phyloP scores from a whole-genome alignment of 768 basidiomycete species.

The Termitomyces sp. region DNA sequence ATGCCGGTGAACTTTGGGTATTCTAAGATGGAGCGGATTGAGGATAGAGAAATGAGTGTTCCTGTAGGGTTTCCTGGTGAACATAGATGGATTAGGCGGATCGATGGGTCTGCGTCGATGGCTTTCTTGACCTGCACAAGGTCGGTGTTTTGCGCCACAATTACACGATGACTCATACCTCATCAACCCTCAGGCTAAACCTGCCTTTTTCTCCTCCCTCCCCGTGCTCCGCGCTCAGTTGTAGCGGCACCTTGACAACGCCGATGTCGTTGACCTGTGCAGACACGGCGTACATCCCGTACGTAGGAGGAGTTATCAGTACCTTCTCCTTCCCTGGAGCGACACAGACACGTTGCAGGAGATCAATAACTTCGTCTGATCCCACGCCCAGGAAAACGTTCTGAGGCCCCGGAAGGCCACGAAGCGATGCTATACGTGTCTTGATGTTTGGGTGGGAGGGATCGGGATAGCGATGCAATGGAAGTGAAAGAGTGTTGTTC shows the following conservation, averaged over 20 bases:
- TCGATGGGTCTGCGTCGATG: slow-evolving; percentile 61
- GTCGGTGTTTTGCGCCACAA: background rate
- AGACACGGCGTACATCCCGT: slow-evolving; percentile 95
- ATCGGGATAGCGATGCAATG: slow-evolving; percentile 90
- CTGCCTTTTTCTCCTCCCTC: slow-evolving; percentile 68
- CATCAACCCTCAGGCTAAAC: slow-evolving; percentile 71
- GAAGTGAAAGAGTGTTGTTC: slow-evolving; percentile 35
- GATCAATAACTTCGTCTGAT: slow-evolving; percentile 93
- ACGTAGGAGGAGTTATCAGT: slow-evolving; percentile 89
- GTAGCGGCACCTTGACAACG: slow-evolving; percentile 70
- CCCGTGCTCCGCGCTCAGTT: slow-evolving; percentile 48
- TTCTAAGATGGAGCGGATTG: slow-evolving; percentile 66
- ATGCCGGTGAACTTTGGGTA: slow-evolving; percentile 85
- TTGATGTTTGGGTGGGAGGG: slow-evolving; percentile 84
- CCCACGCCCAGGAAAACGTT: slow-evolving; percentile 94
- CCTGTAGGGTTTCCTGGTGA: slow-evolving; percentile 98
- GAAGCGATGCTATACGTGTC: slow-evolving; percentile 61
- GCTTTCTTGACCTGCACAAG: slow-evolving; percentile 58
- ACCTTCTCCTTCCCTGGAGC: slow-evolving; percentile 76
- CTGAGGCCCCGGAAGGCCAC: slow-evolving; percentile 55
- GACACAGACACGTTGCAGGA: slow-evolving; percentile 88
- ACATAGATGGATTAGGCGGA: slow-evolving; percentile 92
- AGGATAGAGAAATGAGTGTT: slow-evolving; percentile 69
- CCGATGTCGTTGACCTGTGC: slow-evolving; percentile 94
- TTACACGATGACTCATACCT: slow-evolving; percentile 39